Percentiles rank a stretch among this genome's conserved stretches.
These are phyloP conservation scores for Croton laevigatus DNA, from an alignment of 441 rosid genomes.

Conservation along the genomic window DNA sequence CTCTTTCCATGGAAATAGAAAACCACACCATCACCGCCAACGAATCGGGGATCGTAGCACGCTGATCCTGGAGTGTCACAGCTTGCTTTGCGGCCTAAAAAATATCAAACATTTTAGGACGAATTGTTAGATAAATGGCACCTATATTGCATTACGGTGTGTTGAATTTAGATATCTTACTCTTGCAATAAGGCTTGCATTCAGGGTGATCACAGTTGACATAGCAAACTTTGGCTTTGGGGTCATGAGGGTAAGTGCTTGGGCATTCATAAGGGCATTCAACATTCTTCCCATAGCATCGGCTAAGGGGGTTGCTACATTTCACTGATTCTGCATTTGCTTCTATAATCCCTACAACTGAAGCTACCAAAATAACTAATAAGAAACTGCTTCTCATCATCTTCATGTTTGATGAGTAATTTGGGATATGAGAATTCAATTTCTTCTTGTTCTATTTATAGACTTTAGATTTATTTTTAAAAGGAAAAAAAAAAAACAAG, in stretches of 20 bases:
- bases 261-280: slow-evolving; percentile 35
- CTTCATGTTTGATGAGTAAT: neutral
- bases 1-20: slow-evolving; percentile 73
- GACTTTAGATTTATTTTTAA: too few relatives aligned
- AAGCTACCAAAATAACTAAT: slow-evolving; percentile 6
- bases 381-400: slow-evolving; percentile 6
- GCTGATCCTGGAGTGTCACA: slow-evolving; percentile 63
- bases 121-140: too few relatives aligned
- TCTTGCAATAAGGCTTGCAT: slow-evolving; percentile 30
- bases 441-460: slow-evolving; percentile 8
- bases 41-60: slow-evolving; percentile 67
- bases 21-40: slow-evolving; percentile 66
- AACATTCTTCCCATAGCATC: slow-evolving; percentile 22
- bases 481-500: too few relatives aligned
- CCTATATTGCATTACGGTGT: too few relatives aligned
- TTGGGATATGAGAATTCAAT: neutral
- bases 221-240: slow-evolving; percentile 29
- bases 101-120: slow-evolving; percentile 8
- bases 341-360: slow-evolving; percentile 14
- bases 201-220: slow-evolving; percentile 27
- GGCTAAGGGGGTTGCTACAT: slow-evolving; percentile 13
- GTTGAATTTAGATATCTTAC: slow-evolving; percentile 12
- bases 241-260: neutral
- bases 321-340: slow-evolving; percentile 13
- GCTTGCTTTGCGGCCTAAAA: slow-evolving; percentile 45